These are phyloP conservation scores for Aspergillus sp. DNA, from an alignment of 2,329 filamentous ascomycete genomes.

Conservation along the genomic window DNA sequence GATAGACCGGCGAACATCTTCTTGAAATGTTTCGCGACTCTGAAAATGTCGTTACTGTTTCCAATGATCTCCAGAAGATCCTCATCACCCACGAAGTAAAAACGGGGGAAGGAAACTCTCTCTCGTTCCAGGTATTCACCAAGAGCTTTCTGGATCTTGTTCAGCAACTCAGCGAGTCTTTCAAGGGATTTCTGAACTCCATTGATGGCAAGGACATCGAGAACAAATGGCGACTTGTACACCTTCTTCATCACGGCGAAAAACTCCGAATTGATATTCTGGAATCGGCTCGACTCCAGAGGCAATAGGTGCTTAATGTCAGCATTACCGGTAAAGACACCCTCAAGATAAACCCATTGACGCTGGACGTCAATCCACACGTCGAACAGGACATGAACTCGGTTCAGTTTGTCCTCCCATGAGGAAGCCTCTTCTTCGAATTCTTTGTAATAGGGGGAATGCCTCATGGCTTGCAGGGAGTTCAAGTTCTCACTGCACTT, in stretches of 20 bases:
- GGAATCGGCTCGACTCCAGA: slow-evolving; percentile 93
- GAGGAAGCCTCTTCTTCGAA: slow-evolving; percentile 96
- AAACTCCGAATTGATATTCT: slow-evolving; percentile 99
- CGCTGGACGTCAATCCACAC: slow-evolving; percentile 99
- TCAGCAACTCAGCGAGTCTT: slow-evolving; percentile 90
- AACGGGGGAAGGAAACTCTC: slow-evolving; percentile 93
- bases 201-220: slow-evolving; percentile 93
- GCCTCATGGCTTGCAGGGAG: slow-evolving; percentile 96
- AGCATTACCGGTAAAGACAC: slow-evolving; percentile 96
- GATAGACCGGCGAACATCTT: slow-evolving; percentile 99
- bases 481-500: slow-evolving; percentile 98
- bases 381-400: slow-evolving; percentile 95
- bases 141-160: slow-evolving; percentile 98
- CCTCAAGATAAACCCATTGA: slow-evolving; percentile 99
- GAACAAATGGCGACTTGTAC: slow-evolving; percentile 89
- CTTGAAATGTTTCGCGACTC: slow-evolving; percentile 97
- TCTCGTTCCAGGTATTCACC: slow-evolving; percentile 98
- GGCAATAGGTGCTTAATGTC: slow-evolving; percentile 98
- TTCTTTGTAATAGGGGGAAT: slow-evolving; percentile 98
- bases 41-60: slow-evolving; percentile 95
- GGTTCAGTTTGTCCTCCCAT: slow-evolving; percentile 98
- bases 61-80: slow-evolving; percentile 98
- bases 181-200: slow-evolving; percentile 96
- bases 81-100: slow-evolving; percentile 99
- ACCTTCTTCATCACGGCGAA: slow-evolving; percentile 99